Evolutionary conservation across 1,284 basidiomycete genomes (phyloP), one percentile per base, ranked within the genome.

Genomic region (Trichosporon sp.): DNA sequence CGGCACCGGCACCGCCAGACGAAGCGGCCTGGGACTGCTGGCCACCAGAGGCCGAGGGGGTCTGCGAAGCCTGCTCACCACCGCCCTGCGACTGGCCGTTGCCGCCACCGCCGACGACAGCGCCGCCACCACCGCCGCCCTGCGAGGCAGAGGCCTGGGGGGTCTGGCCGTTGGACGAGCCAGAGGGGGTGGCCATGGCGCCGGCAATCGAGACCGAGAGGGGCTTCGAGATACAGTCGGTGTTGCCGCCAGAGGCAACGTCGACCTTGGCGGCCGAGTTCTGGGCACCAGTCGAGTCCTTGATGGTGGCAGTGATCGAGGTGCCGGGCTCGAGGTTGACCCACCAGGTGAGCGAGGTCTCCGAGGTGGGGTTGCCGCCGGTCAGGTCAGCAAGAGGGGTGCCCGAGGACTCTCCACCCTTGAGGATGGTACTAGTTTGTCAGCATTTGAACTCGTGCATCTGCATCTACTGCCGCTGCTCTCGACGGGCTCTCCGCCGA

Each of bases 371-470:
- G 36, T 54, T 46, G 56, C 58, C 62, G 61, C 76, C 61, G 40
- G 52, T 72, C 80, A 84, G 70, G 73, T 54, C 49, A 29, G 49
- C 49, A 10, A 90, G 87, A 29, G 89, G 79, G 56, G 83, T 32
- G 5, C 85, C 86, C n/a, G 78, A 63, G 2, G 84, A 71, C 71
- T 90, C 85, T 56, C 86, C 87, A 86, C 88, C 88, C 61, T 89
- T 89, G 65, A 90, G 78, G 67, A 89, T 73, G 40, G 85, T 66
- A 54, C 73, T 74, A 66, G 23, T 29, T n/a, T n/a, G 49, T 54
- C 49, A 54, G 49, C 49, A 8, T 13, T 11, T 16, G 49, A 6
- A 11, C 46, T 27, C 1, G 25, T 11, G 11, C 5, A 56, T 4
- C n/a, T 16, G 34, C 16, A 37, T 19, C n/a, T 9, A 19, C 16